Conservation (phyloP, 2,329 filamentous ascomycete genomes). For the Beauveria bassiana region DNA sequence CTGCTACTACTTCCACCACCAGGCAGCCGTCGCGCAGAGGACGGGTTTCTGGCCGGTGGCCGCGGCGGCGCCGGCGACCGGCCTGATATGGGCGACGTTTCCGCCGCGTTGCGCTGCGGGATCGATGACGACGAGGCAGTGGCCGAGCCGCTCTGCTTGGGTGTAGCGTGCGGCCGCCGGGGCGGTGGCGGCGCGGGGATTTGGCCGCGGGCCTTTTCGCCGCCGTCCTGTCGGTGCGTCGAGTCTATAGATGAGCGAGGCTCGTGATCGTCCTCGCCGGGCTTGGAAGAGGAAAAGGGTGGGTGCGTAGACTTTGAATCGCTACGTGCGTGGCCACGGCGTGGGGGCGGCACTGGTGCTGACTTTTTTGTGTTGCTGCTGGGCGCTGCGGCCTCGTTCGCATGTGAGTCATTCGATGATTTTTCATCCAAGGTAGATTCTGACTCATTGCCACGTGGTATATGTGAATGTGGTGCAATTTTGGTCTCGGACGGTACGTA, state of each 20-base stretch:
- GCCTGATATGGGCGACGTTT: conserved; percentile 2
- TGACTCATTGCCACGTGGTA: not conserved
- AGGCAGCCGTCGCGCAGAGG: conserved; percentile 36
- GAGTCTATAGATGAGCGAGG: conserved; percentile 45
- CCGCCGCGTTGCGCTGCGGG: not conserved
- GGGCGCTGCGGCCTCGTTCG: conserved; percentile 20
- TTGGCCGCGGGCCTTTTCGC: conserved; percentile 29
- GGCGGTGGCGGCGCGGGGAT: conserved; percentile 45
- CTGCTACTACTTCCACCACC: conserved; percentile 32
- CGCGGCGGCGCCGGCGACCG: conserved; percentile 30
- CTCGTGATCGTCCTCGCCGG: conserved; percentile 29
- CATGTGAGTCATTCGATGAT: conserved; percentile 20
- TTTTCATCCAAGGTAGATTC: not conserved
- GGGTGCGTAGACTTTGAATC: conserved; percentile 32
- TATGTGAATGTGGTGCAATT: not conserved
- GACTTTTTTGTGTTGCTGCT: conserved; percentile 32
- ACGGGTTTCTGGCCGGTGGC: conserved; percentile 34
- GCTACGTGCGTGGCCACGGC: conserved; percentile 36
- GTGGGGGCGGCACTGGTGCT: conserved; percentile 44
- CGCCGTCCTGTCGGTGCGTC: conserved; percentile 35
- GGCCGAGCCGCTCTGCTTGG: conserved; percentile 22
- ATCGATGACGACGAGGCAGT: conserved; percentile 11
- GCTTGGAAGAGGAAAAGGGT: conserved; percentile 13
- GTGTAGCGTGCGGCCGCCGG: conserved; percentile 36
- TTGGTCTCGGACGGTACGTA: not conserved